Conservation (phyloP, 2,329 filamentous ascomycete genomes). For the Venturia oleaginea region DNA sequence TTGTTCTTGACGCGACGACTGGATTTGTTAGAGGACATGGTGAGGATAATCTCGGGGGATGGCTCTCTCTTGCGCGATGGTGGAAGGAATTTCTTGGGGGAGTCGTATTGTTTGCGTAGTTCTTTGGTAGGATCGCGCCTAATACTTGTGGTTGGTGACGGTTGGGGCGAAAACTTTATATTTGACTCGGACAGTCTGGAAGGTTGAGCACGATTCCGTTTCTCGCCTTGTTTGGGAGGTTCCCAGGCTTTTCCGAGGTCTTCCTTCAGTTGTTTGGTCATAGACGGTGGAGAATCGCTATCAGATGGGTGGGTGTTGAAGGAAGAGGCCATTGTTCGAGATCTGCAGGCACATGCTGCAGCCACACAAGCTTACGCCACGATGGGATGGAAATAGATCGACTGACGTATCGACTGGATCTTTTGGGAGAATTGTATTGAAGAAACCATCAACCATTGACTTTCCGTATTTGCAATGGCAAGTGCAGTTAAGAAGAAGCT, state of each 20-base stretch:
- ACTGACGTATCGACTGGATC: constrained; percentile 14
- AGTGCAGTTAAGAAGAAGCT: constrained; percentile 62
- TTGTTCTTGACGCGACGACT: constrained; percentile 24
- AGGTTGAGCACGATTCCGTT: neutral
- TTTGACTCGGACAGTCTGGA: neutral
- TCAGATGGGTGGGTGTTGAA: neutral
- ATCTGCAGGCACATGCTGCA: constrained; percentile 4
- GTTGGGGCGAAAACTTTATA: constrained; percentile 2
- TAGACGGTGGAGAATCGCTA: neutral
- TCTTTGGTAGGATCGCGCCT: constrained; percentile 2
- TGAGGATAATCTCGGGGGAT: neutral
- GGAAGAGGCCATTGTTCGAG: neutral
- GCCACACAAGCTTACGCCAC: constrained; percentile 1
- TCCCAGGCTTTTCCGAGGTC: constrained; percentile 7
- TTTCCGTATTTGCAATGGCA: constrained; percentile 32
- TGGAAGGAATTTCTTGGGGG: neutral
- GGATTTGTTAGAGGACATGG: constrained; percentile 11
- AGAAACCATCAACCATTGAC: constrained; percentile 1
- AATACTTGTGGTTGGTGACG: constrained; percentile 4
- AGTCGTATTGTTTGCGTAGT: neutral
- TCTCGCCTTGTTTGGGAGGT: constrained; percentile 1
- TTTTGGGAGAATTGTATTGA: neutral
- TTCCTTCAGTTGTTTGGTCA: constrained; percentile 6
- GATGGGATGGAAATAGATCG: neutral
- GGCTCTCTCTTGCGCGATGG: neutral